Conservation (phyloP, 768 basidiomycete genomes). For the Plicaturopsis crispa region DNA sequence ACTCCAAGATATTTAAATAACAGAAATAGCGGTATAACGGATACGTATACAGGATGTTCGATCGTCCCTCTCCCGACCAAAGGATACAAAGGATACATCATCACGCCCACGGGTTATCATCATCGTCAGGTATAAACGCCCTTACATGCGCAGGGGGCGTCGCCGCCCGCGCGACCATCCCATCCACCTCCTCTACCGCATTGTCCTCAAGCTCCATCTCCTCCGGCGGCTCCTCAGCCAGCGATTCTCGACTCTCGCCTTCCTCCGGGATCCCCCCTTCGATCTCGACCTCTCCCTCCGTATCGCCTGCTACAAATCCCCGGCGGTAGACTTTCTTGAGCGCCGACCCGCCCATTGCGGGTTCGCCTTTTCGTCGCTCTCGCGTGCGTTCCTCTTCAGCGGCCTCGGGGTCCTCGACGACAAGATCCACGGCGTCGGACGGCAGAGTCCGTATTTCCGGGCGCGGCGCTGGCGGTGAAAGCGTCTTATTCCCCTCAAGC, state of each 20-base stretch:
- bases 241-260: constrained; percentile 30
- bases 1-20: too few relatives aligned
- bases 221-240: constrained; percentile 19
- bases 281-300: constrained; percentile 13
- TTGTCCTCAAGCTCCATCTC: constrained; percentile 26
- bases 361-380: constrained; percentile 58
- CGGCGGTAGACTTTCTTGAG: constrained; percentile 47
- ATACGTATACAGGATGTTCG: too few relatives aligned
- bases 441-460: constrained; percentile 26
- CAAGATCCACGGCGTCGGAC: constrained; percentile 82
- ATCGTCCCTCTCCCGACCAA: too few relatives aligned
- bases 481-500: not conserved
- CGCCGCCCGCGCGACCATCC: constrained; percentile 23
- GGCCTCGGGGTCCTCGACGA: constrained; percentile 62
- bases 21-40: too few relatives aligned
- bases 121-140: constrained; percentile 21
- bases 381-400: constrained; percentile 43
- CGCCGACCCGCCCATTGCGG: constrained; percentile 35
- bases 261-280: constrained; percentile 20
- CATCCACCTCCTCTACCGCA: constrained; percentile 13
- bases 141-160: constrained; percentile 43
- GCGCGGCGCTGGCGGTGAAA: constrained; percentile 2
- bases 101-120: constrained; percentile 57
- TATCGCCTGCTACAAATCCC: constrained; percentile 33
- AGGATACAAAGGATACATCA: too few relatives aligned